These are phyloP conservation scores for Pleurotus tuber-regium DNA, from an alignment of 768 basidiomycete genomes.

Conservation along the genomic window DNA sequence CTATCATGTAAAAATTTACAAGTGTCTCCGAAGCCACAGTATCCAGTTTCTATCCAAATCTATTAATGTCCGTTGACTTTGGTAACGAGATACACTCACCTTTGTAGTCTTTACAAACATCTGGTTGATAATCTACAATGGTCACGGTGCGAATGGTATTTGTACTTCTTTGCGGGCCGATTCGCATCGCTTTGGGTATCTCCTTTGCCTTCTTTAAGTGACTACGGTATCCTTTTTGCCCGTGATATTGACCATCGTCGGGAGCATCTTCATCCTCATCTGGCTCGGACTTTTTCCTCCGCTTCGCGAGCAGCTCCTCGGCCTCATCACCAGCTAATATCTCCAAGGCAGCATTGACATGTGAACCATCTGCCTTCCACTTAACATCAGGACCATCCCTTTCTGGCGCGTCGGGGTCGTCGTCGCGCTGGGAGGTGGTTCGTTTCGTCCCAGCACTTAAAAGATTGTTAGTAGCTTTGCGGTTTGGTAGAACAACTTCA, in stretches of 20 bases:
- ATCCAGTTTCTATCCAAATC: constrained; percentile 80
- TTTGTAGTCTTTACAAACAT: constrained; percentile 99
- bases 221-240: constrained; percentile 76
- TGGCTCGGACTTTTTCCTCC: constrained; percentile 52
- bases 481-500: constrained; percentile 74
- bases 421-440: constrained; percentile 63
- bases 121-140: constrained; percentile 96
- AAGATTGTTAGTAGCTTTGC: constrained; percentile 65
- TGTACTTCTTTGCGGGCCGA: constrained; percentile 72
- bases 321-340: constrained; percentile 83
- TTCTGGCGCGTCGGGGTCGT: constrained; percentile 44
- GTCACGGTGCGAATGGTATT: constrained; percentile 93
- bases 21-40: constrained; percentile 98
- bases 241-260: constrained; percentile 86
- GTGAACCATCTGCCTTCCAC: constrained; percentile 76
- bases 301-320: constrained; percentile 72
- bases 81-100: constrained; percentile 47
- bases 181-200: constrained; percentile 84
- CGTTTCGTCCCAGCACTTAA: constrained; percentile 56
- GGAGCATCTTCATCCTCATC: constrained; percentile 57
- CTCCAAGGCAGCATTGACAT: constrained; percentile 67
- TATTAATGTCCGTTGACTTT: constrained; percentile 9
- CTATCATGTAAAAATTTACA: constrained; percentile 99
- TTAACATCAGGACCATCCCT: constrained; percentile 69
- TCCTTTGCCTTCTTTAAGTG: constrained; percentile 83